Evolutionary conservation across 2,329 filamentous ascomycete genomes (phyloP), one percentile per base, ranked within the genome.

Genomic region (Tolypocladium ophioglossoides): DNA sequence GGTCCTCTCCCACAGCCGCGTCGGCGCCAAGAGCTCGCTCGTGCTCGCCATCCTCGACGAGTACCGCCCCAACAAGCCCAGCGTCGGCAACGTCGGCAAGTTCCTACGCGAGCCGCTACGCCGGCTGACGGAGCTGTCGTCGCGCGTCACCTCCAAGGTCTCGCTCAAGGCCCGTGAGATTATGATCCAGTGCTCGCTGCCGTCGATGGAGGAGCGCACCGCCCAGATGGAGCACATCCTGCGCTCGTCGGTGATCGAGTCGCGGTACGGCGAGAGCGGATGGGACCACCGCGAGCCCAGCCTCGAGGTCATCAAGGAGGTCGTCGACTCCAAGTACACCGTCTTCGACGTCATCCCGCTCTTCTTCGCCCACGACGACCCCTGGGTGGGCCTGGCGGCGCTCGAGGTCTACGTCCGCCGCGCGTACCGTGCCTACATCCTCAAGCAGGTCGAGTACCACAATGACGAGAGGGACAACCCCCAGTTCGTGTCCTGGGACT

Each of bases 161-260:
- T 90, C 92, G 0, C 81, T 99, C 61, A 99, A 99, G 79, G 92
- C 94, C 48, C 88, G 94, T 68, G 94, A 99, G 75, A 86, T 97
- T 52, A 85, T 99, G 65, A 99, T 99, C 59, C 94, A 97, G 73
- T 96, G 91, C 68, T 91, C 94, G 53, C 82, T 99, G 69, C 94
- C 94, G 20, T 99, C 94, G 3, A 78, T 99, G 22, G 94, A 97
- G 72, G 94, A 99, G 79, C 86, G 94, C 62, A 88, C 89, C 30
- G 82, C 87, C 8, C 94, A 99, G 76, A 96, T 99, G 92, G 94
- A 97, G 77, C 92, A 97, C 72, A 99, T 99, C 60, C 79, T 99
- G 54, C 89, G 91, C 56, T 96, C 92, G 30, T 92, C 94, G 0
- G 94, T 99, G 24, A 84, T 96, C 9, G 91, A 99, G 71, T 96